Conservation (phyloP, 148 eudicot species). For the Simmondsia chinensis region DNA sequence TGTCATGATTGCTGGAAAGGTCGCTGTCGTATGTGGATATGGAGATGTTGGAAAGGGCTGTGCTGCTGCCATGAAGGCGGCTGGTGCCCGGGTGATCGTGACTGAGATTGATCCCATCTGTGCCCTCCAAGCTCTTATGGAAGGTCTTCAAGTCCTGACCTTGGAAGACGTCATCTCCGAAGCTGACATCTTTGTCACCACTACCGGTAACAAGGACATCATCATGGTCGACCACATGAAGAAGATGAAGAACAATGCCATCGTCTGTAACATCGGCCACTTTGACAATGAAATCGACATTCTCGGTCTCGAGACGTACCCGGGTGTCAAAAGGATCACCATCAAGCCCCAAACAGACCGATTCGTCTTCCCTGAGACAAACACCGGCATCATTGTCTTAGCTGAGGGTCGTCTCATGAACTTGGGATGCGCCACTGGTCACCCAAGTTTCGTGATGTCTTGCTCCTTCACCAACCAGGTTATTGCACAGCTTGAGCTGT, state of each 20-base stretch:
- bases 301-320: slow-evolving; percentile 82
- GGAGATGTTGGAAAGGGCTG: slow-evolving; percentile 99
- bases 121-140: slow-evolving; percentile 94
- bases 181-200: slow-evolving; percentile 86
- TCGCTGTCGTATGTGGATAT: slow-evolving; percentile 81
- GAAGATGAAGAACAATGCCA: slow-evolving; percentile 99
- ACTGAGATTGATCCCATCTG: slow-evolving; percentile 95
- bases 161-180: slow-evolving; percentile 73
- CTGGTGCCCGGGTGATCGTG: slow-evolving; percentile 83
- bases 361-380: slow-evolving; percentile 86
- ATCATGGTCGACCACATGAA: slow-evolving; percentile 94
- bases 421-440: slow-evolving; percentile 98
- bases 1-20: slow-evolving; percentile 97
- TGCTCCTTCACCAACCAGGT: slow-evolving; percentile 98
- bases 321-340: slow-evolving; percentile 82
- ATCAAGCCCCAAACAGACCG: slow-evolving; percentile 95
- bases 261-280: slow-evolving; percentile 98
- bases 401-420: slow-evolving; percentile 99
- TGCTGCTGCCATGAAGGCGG: slow-evolving; percentile 87
- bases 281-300: slow-evolving; percentile 96
- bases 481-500: slow-evolving; percentile 93
- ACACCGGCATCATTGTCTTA: slow-evolving; percentile 60
- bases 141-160: slow-evolving; percentile 70
- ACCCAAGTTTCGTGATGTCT: slow-evolving; percentile 98
- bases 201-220: slow-evolving; percentile 99